phyloP scores from a whole-genome alignment of 1,284 basidiomycete genomes.

The Meripilus lineatus region DNA sequence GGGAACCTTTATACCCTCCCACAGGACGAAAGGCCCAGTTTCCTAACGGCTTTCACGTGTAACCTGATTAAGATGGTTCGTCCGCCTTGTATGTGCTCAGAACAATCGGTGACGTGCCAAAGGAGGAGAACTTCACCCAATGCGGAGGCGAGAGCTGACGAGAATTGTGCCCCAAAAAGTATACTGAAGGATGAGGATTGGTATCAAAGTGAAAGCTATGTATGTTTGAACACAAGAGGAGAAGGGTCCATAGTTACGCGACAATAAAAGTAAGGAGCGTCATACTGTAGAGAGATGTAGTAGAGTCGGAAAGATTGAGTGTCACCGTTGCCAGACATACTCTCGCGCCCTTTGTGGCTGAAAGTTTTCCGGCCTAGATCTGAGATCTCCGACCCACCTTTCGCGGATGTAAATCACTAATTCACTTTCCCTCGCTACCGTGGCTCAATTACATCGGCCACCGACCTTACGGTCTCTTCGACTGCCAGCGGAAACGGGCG shows the following conservation, averaged over 20 bases:
- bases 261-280: constrained; percentile 6
- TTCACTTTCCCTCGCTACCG: too few relatives aligned
- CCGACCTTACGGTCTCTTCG: too few relatives aligned
- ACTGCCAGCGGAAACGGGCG: too few relatives aligned
- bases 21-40: constrained; percentile 5
- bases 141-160: constrained; percentile 4
- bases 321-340: constrained; percentile 1
- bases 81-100: constrained; percentile 27
- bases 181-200: background rate
- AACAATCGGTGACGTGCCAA: constrained; percentile 23
- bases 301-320: constrained; percentile 1
- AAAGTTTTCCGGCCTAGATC: constrained; percentile 18
- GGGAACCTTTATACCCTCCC: constrained; percentile 26
- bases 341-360: constrained; percentile 13
- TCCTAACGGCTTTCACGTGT: constrained; percentile 26
- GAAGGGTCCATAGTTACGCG: constrained; percentile 8
- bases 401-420: constrained; percentile 35
- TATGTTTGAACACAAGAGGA: constrained; percentile 6
- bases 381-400: constrained; percentile 27
- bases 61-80: constrained; percentile 21
- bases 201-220: constrained; percentile 3
- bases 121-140: constrained; percentile 5
- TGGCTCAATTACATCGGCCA: too few relatives aligned
- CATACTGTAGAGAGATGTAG: constrained; percentile 6
- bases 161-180: constrained; percentile 3